These are phyloP conservation scores for Periconia digitata DNA, from an alignment of 2,329 filamentous ascomycete genomes.

Conservation along the genomic window DNA sequence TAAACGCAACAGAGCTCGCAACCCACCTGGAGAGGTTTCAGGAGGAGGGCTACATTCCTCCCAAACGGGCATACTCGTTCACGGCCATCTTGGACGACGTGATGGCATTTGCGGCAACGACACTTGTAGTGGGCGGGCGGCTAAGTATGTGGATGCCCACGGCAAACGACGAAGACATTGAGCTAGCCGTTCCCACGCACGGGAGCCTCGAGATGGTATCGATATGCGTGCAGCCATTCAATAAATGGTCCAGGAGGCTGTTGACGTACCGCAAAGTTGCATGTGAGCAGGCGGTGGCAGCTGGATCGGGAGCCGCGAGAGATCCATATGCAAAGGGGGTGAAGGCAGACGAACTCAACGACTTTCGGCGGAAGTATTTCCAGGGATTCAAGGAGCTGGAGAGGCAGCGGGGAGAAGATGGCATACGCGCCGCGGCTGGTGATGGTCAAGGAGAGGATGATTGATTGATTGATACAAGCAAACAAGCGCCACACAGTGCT, in stretches of 20 bases:
- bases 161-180: conserved; percentile 61
- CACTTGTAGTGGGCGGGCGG: conserved; percentile 76
- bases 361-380: conserved; percentile 62
- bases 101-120: conserved; percentile 74
- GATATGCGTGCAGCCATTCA: conserved; percentile 83
- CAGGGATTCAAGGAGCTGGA: conserved; percentile 42
- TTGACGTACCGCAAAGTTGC: conserved; percentile 79
- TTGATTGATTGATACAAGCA: too few relatives aligned
- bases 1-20: conserved; percentile 24
- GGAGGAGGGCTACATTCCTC: conserved; percentile 68
- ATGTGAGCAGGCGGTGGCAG: conserved; percentile 45
- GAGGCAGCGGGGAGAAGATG: conserved; percentile 19
- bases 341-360: conserved; percentile 67
- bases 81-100: conserved; percentile 88
- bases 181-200: conserved; percentile 76
- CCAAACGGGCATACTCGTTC: conserved; percentile 92
- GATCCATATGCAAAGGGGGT: conserved; percentile 46
- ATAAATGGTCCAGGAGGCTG: conserved; percentile 87
- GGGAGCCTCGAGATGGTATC: conserved; percentile 72
- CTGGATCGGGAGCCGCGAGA: conserved; percentile 20
- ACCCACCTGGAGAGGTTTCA: conserved; percentile 31
- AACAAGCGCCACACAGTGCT: too few relatives aligned
- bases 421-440: too few relatives aligned
- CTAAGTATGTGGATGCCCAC: conserved; percentile 98
- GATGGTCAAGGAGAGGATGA: too few relatives aligned